A percentile compares a stretch with the other conserved stretches of the same genome.
These are phyloP conservation scores for Oehlia diaphana DNA, from an alignment of 192 early-diverging fungal genomes.

Conservation along the genomic window DNA sequence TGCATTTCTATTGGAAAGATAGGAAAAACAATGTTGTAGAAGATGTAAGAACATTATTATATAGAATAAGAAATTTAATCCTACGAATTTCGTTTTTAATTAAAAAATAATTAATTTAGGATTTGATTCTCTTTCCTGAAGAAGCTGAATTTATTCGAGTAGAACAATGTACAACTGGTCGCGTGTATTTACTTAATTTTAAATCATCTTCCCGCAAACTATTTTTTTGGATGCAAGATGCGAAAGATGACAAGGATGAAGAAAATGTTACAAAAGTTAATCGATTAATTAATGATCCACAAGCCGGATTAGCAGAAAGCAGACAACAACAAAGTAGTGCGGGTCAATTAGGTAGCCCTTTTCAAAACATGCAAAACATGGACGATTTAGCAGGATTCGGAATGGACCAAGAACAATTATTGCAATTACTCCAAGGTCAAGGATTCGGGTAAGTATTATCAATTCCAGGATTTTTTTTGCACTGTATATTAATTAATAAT, in stretches of 20 bases:
- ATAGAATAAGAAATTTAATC: background rate
- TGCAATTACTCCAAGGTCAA: slow-evolving; percentile 25
- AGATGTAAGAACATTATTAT: slow-evolving; percentile 38
- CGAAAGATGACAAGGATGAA: slow-evolving; percentile 58
- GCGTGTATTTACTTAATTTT: slow-evolving; percentile 82
- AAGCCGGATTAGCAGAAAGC: slow-evolving; percentile 23
- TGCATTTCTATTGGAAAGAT: slow-evolving; percentile 85
- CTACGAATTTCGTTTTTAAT: background rate
- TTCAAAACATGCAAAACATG: slow-evolving; percentile 23
- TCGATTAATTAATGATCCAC: slow-evolving; percentile 48
- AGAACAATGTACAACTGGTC: slow-evolving; percentile 56
- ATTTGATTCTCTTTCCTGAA: slow-evolving; percentile 75
- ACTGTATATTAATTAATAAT: background rate
- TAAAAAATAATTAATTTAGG: slow-evolving; percentile 32
- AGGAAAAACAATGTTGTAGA: slow-evolving; percentile 49
- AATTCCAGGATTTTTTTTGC: background rate
- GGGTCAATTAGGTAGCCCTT: slow-evolving; percentile 6
- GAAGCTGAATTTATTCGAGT: slow-evolving; percentile 67
- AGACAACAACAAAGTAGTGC: slow-evolving; percentile 25
- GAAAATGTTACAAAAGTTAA: slow-evolving; percentile 61
- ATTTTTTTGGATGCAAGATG: slow-evolving; percentile 86
- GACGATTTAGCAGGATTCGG: slow-evolving; percentile 24
- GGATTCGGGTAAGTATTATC: slow-evolving; percentile 13
- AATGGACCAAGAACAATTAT: slow-evolving; percentile 25
- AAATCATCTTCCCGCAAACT: slow-evolving; percentile 72